A percentile compares a stretch with the other conserved stretches of the same genome.
phyloP scores from a whole-genome alignment of 371 early-diverging fungal species.

The Mortierella sp. region DNA sequence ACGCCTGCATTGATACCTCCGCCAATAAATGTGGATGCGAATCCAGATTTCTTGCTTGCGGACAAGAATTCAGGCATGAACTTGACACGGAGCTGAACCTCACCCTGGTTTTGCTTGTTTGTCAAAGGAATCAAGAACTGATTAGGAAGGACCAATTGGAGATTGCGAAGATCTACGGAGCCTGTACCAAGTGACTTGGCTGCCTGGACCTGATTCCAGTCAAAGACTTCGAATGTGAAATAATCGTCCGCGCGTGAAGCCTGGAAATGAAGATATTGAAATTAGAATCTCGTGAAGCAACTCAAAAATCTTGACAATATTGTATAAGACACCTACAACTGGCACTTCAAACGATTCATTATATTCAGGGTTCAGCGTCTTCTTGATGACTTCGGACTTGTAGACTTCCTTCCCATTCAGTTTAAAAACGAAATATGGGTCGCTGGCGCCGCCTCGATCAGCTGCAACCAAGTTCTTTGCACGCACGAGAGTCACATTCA shows the following conservation, averaged over 20 bases:
- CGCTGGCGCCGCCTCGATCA: constrained; percentile 77
- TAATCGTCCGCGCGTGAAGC: constrained; percentile 67
- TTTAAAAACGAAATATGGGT: constrained; percentile 84
- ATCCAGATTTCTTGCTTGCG: constrained; percentile 44
- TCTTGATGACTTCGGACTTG: constrained; percentile 83
- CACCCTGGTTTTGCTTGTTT: constrained; percentile 59
- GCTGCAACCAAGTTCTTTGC: constrained; percentile 64
- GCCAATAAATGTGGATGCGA: constrained; percentile 59
- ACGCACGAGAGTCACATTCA: constrained; percentile 62
- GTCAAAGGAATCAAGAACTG: constrained; percentile 49
- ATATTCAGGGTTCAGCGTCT: constrained; percentile 89
- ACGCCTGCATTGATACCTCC: constrained; percentile 43
- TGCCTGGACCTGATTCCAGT: constrained; percentile 83
- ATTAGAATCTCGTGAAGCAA: constrained; percentile 6
- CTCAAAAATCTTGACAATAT: too few species aligned
- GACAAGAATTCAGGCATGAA: constrained; percentile 55
- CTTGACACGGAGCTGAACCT: constrained; percentile 46
- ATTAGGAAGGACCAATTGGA: constrained; percentile 48
- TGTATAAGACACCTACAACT: constrained; percentile 64
- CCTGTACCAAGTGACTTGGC: constrained; percentile 69
- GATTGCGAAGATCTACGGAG: constrained; percentile 55
- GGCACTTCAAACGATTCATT: constrained; percentile 81
- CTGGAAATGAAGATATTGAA: constrained; percentile 42
- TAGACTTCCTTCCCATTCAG: constrained; percentile 83
- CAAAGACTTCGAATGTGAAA: constrained; percentile 81